Base-by-base conservation (phyloP, 257 asterid species). In the Plantago ovata region DNA sequence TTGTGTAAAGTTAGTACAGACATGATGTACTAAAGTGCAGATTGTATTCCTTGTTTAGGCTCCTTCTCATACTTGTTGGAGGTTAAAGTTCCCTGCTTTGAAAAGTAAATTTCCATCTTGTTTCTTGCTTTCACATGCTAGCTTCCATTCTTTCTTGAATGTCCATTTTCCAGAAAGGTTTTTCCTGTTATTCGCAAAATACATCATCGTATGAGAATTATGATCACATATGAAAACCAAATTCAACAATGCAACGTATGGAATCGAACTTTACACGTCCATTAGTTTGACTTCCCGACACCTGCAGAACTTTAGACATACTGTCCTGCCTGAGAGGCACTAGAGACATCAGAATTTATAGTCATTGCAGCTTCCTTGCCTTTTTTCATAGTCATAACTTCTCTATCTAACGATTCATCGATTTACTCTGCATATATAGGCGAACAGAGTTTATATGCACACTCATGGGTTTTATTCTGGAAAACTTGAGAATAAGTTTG, bases 111-210 rank as follows among this genome's bases (percentile, higher is more conserved):
- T 83, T 33, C 91, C 91, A 3, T 77, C 86, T 4, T 22, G 53
- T 70, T 83, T 83, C 36, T 60, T 72, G 48, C 64, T 56, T 50
- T 66, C 77, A 52, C 77, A 77, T 15, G 66, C 69, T n/a, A n/a
- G n/a, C n/a, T 36, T 68, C 63, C 58, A 79, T 13, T 61, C 78
- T 77, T 67, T 83, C 91, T 49, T 44, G 57, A 22, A 69, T 58
- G 36, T 73, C 75, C 91, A 83, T 83, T 69, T 83, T 77, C 91
- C 91, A 83, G 39, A 77, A 79, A 69, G 83, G 84, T 45, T 73
- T 83, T 43, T 77, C 86, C 91, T 82, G 62, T 57, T 67, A 40
- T 36, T 4, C 15, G 33, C 21, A 49, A n/a, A n/a, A 4, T 1
- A 20, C n/a, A 22, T 3, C n/a, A 10, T 22, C 18, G 10, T n/a